A percentile compares a stretch with the other conserved stretches of the same genome.
Evolutionary conservation across 2,329 filamentous ascomycete species (phyloP).

Genomic region (Diaporthe vaccinii): DNA sequence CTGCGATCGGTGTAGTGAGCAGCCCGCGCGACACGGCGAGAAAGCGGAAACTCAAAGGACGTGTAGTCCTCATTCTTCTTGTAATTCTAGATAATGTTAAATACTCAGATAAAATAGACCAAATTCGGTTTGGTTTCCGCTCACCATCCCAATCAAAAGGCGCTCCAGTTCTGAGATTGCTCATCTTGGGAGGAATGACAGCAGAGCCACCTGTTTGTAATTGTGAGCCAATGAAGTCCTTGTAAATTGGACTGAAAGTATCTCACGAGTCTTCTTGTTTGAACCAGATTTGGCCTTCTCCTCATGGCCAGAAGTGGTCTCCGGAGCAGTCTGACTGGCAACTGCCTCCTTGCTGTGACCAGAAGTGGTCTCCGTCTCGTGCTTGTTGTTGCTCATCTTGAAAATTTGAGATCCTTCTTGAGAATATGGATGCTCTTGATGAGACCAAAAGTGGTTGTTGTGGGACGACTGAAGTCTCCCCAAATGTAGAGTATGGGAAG

Average conservation of each 20-base stretch:
- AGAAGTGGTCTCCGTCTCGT: neutral
- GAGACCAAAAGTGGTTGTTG: too few relatives aligned
- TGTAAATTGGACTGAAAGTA: neutral
- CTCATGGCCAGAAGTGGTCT: too few relatives aligned
- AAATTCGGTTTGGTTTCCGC: neutral
- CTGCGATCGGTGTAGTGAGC: neutral
- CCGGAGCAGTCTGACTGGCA: too few relatives aligned
- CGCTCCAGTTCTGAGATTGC: neutral
- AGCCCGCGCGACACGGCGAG: neutral
- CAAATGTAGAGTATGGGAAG: too few relatives aligned
- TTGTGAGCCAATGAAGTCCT: neutral
- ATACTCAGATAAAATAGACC: neutral
- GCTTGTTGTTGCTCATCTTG: neutral
- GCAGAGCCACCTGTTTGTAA: neutral
- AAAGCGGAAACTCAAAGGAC: neutral
- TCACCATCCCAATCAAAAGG: neutral
- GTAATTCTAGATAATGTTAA: neutral
- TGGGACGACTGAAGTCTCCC: too few relatives aligned
- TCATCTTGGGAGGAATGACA: neutral
- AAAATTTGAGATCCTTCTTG: neutral
- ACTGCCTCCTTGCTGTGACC: neutral
- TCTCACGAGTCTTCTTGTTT: neutral
- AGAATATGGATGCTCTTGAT: too few relatives aligned
- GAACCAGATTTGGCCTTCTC: neutral
- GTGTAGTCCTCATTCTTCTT: neutral